phyloP scores from a whole-genome alignment of 139 green algal species.

The Closterium sp. region DNA sequence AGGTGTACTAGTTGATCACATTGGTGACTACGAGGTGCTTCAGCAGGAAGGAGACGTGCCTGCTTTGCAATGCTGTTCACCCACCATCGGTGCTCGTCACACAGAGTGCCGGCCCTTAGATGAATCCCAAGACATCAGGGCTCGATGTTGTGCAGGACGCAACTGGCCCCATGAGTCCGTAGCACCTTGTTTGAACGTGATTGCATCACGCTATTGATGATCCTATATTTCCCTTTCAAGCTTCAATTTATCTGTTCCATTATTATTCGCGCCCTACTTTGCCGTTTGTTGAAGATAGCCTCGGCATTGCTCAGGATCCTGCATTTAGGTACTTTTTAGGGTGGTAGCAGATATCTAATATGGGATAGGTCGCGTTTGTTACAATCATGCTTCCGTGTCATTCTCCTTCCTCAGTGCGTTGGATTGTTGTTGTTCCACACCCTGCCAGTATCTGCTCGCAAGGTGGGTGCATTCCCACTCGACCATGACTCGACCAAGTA shows the following conservation, averaged over 20 bases:
- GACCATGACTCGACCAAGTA: too few species aligned
- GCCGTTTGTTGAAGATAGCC: neutral
- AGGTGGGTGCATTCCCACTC: too few species aligned
- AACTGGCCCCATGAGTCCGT: neutral
- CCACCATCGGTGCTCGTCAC: neutral
- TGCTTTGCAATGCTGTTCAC: neutral
- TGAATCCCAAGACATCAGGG: neutral
- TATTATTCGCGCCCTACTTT: neutral
- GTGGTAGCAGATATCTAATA: neutral
- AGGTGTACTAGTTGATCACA: too few species aligned
- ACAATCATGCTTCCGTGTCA: too few species aligned
- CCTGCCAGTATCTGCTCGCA: too few species aligned
- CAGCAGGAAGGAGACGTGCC: neutral
- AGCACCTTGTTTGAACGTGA: neutral
- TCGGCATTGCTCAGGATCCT: neutral
- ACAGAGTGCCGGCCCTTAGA: neutral
- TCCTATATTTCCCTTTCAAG: neutral
- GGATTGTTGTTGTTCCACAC: too few species aligned
- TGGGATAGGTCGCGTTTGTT: too few species aligned
- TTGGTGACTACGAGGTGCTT: too few species aligned
- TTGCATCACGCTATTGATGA: neutral
- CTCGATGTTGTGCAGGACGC: neutral
- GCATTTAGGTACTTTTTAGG: neutral
- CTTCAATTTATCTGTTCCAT: too few species aligned
- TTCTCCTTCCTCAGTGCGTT: too few species aligned